These are phyloP conservation scores for Rubia balearica DNA, from an alignment of 305 asterid species.

Conservation along the genomic window DNA sequence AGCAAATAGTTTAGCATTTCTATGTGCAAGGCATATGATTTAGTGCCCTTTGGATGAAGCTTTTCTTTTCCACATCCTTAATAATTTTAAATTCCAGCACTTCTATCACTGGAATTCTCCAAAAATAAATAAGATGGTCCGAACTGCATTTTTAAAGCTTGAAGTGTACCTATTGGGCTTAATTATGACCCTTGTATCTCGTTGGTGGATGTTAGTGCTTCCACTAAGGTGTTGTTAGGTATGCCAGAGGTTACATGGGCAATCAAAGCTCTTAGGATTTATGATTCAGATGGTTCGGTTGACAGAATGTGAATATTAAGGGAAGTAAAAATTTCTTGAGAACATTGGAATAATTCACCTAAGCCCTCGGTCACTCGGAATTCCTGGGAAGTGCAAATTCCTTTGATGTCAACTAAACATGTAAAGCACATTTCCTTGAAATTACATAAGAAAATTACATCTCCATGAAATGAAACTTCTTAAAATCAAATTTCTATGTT, in stretches of 20 bases:
- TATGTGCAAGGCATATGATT: not conserved
- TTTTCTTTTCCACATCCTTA: not conserved
- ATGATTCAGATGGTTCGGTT: not conserved
- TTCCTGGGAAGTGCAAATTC: not conserved
- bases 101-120: not conserved
- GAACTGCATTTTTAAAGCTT: too few relatives aligned
- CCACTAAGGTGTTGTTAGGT: not conserved
- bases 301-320: not conserved
- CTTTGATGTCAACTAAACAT: not conserved
- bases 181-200: not conserved
- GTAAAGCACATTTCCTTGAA: not conserved
- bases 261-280: not conserved
- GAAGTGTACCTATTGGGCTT: not conserved
- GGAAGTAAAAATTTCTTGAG: not conserved
- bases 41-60: not conserved
- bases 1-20: not conserved
- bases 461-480: not conserved
- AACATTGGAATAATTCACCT: not conserved
- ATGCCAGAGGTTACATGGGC: not conserved
- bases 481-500: not conserved
- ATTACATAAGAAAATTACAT: not conserved
- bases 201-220: not conserved
- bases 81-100: not conserved
- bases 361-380: not conserved
- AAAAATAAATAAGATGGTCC: not conserved